Percentiles rank a stretch among this genome's conserved stretches.
Evolutionary conservation across 2,329 filamentous ascomycete species (phyloP).

Genomic region (Aulographum hederae): DNA sequence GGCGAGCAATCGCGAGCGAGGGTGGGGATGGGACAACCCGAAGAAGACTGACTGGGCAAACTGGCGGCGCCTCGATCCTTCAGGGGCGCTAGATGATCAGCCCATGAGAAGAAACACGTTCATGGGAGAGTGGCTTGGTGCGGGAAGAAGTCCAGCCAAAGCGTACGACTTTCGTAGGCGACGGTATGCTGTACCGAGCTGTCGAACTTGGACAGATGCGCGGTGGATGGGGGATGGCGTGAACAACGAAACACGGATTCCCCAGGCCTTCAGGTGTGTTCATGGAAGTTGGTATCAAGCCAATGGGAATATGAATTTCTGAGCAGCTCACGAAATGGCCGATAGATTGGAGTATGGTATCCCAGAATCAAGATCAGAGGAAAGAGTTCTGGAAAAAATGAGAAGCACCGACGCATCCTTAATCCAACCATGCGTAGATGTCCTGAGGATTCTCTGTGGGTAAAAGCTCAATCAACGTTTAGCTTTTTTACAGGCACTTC

Average conservation of each 20-base stretch:
- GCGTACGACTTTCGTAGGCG: slow-evolving; percentile 18
- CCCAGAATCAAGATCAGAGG: background rate
- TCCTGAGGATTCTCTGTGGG: background rate
- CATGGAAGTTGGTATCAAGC: no score
- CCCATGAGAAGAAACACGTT: slow-evolving; percentile 12
- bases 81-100: slow-evolving; percentile 19
- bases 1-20: slow-evolving; percentile 7
- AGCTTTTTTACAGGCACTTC: background rate
- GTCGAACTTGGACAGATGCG: slow-evolving; percentile 11
- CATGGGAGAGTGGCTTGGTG: slow-evolving; percentile 6
- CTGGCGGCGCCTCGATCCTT: slow-evolving; percentile 19
- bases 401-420: background rate
- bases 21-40: slow-evolving; percentile 20
- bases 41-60: slow-evolving; percentile 17
- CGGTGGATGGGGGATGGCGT: slow-evolving; percentile 12
- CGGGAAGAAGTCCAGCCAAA: slow-evolving; percentile 5
- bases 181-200: no score
- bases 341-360: background rate
- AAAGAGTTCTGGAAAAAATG: background rate
- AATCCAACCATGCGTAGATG: background rate
- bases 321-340: background rate
- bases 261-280: no score
- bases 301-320: slow-evolving; percentile 11
- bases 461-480: background rate
- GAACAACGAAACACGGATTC: slow-evolving; percentile 13